A percentile compares a stretch with the other conserved stretches of the same genome.
Conservation (phyloP, 1,284 basidiomycete species). For the Ustilago crameri region DNA sequence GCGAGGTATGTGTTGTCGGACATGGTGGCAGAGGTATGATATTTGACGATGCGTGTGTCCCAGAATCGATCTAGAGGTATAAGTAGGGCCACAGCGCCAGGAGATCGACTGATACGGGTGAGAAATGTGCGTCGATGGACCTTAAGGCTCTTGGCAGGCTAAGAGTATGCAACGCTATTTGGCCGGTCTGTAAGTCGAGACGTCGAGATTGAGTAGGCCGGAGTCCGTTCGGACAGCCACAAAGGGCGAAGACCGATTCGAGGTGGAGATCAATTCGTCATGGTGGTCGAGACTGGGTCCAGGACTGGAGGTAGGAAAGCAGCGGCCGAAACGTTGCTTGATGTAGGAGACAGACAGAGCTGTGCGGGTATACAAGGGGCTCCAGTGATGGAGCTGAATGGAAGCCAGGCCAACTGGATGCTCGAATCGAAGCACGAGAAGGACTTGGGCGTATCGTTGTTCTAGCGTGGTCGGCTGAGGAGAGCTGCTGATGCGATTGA, state of each 20-base stretch:
- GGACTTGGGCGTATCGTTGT: background rate
- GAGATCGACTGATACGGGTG: background rate
- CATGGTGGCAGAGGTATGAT: constrained; percentile 13
- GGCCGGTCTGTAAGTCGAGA: no score
- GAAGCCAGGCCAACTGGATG: no score
- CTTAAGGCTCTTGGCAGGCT: no score
- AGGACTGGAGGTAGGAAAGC: constrained; percentile 21
- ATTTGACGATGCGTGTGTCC: background rate
- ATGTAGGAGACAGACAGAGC: background rate
- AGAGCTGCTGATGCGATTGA: background rate
- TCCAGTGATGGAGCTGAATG: no score
- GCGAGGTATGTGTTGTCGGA: constrained; percentile 21
- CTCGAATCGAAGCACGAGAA: background rate
- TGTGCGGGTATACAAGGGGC: no score
- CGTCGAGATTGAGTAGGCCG: constrained; percentile 4
- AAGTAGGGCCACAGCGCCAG: background rate
- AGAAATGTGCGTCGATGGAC: background rate
- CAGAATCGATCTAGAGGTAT: background rate
- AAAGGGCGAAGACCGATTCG: constrained; percentile 37
- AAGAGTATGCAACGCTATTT: no score
- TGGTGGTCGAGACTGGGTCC: constrained; percentile 11
- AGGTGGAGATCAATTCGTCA: constrained; percentile 36
- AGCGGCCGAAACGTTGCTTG: constrained; percentile 13
- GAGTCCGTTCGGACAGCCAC: constrained; percentile 45
- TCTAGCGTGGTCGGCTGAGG: background rate